Evolutionary conservation across 192 early-diverging fungal genomes (phyloP).

Genomic region (Rhizophagus clarus): DNA sequence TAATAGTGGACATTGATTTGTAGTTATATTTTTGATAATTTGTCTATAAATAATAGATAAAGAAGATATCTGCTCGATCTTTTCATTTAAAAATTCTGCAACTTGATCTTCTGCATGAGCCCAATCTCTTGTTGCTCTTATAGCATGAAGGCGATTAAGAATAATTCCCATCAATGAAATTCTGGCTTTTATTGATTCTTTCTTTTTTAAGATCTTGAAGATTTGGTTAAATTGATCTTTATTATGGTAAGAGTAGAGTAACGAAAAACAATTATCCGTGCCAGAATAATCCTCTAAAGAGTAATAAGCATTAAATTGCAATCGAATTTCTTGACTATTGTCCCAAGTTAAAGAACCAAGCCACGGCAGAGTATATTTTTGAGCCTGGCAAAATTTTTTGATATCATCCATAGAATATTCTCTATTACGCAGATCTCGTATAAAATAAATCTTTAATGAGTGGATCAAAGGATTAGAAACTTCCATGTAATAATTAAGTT

Average conservation of each 20-base stretch:
- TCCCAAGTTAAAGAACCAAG: conserved; percentile 17
- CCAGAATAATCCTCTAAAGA: not conserved
- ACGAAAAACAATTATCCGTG: not conserved
- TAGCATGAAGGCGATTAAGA: conserved; percentile 3
- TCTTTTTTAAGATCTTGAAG: not conserved
- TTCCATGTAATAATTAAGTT: conserved; percentile 21
- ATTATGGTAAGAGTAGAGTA: not conserved
- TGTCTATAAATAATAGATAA: conserved; percentile 1
- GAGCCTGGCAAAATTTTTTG: conserved; percentile 19
- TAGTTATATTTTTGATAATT: not conserved
- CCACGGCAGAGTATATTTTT: conserved; percentile 26
- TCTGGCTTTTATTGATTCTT: not conserved
- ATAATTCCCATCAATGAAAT: conserved; percentile 27
- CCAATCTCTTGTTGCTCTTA: conserved; percentile 20
- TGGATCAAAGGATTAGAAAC: not conserved
- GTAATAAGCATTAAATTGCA: conserved; percentile 31
- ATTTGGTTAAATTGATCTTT: not conserved
- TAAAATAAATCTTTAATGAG: conserved; percentile 27
- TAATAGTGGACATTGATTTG: not conserved
- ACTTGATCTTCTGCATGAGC: conserved; percentile 7
- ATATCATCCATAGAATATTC: conserved; percentile 29
- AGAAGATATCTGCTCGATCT: not conserved
- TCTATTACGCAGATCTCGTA: conserved; percentile 6
- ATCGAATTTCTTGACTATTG: not conserved
- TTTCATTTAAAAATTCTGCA: conserved; percentile 6